Percentiles rank a stretch among this genome's conserved stretches.
Conservation (phyloP, 2,329 filamentous ascomycete species). For the Paecilomyces sp. region DNA sequence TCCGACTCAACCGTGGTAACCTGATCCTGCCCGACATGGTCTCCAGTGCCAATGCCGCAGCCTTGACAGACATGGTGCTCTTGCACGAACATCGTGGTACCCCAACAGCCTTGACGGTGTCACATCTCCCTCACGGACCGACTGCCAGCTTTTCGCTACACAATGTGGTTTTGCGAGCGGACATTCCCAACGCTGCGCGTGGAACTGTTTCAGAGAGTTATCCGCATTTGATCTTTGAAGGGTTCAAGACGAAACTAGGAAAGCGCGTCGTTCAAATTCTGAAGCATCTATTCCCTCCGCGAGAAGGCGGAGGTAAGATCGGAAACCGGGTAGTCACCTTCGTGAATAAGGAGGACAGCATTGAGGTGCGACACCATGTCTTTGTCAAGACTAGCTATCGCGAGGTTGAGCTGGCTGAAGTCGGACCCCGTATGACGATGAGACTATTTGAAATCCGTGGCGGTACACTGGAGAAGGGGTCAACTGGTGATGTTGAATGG, state of each 20-base stretch:
- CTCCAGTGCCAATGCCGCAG: conserved; percentile 68
- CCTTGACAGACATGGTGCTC: conserved; percentile 76
- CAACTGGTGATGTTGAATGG: conserved; percentile 95
- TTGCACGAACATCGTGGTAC: conserved; percentile 90
- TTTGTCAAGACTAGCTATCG: conserved; percentile 91
- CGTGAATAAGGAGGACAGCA: conserved; percentile 79
- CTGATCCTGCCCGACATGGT: conserved; percentile 81
- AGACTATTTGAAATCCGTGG: conserved; percentile 85
- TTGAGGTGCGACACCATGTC: conserved; percentile 88
- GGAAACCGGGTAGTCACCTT: conserved; percentile 88
- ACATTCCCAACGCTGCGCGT: conserved; percentile 79
- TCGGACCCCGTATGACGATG: conserved; percentile 97
- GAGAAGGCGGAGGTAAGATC: conserved; percentile 72
- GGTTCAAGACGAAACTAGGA: conserved; percentile 75
- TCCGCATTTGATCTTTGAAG: conserved; percentile 92
- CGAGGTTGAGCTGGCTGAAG: conserved; percentile 80
- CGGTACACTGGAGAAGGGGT: conserved; percentile 80
- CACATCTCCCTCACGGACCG: conserved; percentile 81
- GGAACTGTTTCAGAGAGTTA: conserved; percentile 90
- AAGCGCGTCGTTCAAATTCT: conserved; percentile 79
- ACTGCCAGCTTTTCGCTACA: conserved; percentile 83
- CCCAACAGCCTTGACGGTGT: conserved; percentile 81
- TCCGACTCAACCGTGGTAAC: conserved; percentile 87
- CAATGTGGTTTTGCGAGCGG: conserved; percentile 86
- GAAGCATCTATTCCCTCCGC: conserved; percentile 88